A percentile compares a stretch with the other conserved stretches of the same genome.
These are phyloP conservation scores for Alternaria sp. DNA, from an alignment of 2,329 filamentous ascomycete species.

Conservation along the genomic window DNA sequence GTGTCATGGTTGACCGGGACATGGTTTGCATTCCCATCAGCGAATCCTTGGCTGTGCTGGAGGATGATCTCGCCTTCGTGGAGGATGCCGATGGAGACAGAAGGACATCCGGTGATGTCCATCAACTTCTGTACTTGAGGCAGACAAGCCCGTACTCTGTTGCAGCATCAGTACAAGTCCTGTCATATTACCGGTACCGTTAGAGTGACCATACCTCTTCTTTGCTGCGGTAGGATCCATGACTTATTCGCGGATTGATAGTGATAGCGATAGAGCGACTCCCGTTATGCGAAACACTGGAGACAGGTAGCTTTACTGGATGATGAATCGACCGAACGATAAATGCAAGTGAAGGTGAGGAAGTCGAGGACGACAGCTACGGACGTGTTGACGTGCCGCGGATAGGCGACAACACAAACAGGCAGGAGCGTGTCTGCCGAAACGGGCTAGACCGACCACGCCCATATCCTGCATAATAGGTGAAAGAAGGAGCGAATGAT, in stretches of 20 bases:
- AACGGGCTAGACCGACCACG: not conserved
- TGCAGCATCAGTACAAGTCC: not conserved
- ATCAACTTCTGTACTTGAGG: not conserved
- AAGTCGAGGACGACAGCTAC: not conserved
- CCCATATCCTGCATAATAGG: not conserved
- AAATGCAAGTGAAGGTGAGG: not conserved
- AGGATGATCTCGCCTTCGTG: not conserved
- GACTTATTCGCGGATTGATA: not conserved
- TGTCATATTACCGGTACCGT: fast-evolving
- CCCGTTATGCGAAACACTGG: not conserved
- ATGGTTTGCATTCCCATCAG: too few species aligned
- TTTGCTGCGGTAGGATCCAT: not conserved
- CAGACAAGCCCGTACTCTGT: not conserved
- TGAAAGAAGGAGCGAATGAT: not conserved
- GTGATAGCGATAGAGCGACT: not conserved
- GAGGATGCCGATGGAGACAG: not conserved
- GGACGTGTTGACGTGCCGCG: not conserved
- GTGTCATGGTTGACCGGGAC: not conserved
- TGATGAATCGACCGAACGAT: not conserved
- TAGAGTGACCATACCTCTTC: not conserved
- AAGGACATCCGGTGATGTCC: not conserved
- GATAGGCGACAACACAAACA: not conserved
- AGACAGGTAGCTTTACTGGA: not conserved
- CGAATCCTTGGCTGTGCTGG: not conserved
- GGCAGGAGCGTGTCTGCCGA: not conserved